These are phyloP conservation scores for Lablab purpureus DNA, from an alignment of 306 rosid genomes.

Conservation along the genomic window DNA sequence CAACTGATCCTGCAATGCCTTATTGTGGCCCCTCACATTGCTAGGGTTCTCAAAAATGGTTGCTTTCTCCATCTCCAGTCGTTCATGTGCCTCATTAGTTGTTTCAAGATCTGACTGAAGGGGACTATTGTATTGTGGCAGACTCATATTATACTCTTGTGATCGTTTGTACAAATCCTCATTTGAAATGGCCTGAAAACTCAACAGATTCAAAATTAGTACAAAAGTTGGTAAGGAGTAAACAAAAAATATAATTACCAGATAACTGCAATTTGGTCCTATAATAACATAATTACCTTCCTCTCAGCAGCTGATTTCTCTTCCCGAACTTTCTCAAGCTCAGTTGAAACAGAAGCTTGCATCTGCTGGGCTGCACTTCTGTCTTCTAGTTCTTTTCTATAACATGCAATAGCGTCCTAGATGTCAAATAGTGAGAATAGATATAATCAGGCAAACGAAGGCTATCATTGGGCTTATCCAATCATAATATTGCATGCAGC, in stretches of 20 bases:
- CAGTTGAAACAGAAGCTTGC: constrained; percentile 57
- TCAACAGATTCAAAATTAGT: constrained; percentile 12
- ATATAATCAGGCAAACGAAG: constrained; percentile 19
- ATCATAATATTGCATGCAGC: constrained; percentile 9
- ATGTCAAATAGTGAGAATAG: constrained; percentile 36
- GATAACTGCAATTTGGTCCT: neutral
- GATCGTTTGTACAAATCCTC: constrained; percentile 82
- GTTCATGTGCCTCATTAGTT: constrained; percentile 62
- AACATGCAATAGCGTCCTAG: constrained; percentile 72
- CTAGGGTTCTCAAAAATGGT: constrained; percentile 81
- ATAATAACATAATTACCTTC: constrained; percentile 59
- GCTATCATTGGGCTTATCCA: neutral
- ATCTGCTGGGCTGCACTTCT: constrained; percentile 71
- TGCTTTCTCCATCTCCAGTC: constrained; percentile 82
- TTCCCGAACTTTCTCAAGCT: no score
- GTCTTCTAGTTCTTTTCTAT: constrained; percentile 74
- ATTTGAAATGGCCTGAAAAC: constrained; percentile 70
- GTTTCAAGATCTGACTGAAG: constrained; percentile 82
- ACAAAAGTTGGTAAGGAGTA: neutral
- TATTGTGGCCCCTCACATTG: constrained; percentile 83
- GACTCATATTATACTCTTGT: constrained; percentile 84
- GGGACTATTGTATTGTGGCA: constrained; percentile 78
- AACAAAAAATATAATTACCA: neutral
- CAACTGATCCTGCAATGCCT: constrained; percentile 85
- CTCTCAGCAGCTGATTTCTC: no score